Evolutionary conservation across 2,329 filamentous ascomycete genomes (phyloP).

Genomic region (Pseudocercospora pini-densiflorae): DNA sequence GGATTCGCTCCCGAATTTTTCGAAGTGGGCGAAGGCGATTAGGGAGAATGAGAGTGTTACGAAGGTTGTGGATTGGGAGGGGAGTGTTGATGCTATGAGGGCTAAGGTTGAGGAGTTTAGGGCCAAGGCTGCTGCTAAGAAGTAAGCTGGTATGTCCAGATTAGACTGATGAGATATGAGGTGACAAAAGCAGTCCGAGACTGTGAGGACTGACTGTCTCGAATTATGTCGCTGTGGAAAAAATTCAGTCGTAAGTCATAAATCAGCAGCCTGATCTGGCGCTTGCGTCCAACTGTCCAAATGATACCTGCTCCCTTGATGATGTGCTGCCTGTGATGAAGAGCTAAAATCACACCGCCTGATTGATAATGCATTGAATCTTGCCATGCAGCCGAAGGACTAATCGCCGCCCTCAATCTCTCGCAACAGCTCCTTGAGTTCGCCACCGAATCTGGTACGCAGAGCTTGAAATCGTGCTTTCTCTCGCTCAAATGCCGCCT

Average conservation of each 20-base stretch:
- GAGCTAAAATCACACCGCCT: too few species aligned
- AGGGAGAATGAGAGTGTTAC: slow-evolving; percentile 62
- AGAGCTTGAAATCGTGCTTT: not conserved
- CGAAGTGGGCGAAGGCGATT: slow-evolving; percentile 38
- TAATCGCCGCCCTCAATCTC: not conserved
- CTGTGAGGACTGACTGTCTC: not conserved
- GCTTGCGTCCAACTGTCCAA: not conserved
- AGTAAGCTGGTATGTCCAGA: not conserved
- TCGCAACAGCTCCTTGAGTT: not conserved
- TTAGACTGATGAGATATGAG: not conserved
- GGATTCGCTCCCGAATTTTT: slow-evolving; percentile 60
- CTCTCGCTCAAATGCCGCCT: not conserved
- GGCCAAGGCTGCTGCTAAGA: slow-evolving; percentile 26
- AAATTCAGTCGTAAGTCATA: not conserved
- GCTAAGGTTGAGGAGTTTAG: slow-evolving; percentile 46
- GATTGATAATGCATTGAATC: too few species aligned
- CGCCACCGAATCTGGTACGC: not conserved
- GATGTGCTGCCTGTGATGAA: not conserved
- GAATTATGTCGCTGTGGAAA: not conserved
- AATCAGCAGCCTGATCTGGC: not conserved
- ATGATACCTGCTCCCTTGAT: not conserved
- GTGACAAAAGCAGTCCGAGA: not conserved
- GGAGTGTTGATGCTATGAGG: slow-evolving; percentile 49
- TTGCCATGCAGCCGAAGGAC: not conserved
- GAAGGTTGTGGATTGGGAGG: slow-evolving; percentile 57